These are phyloP conservation scores for Candida lessepsii DNA, from an alignment of 805 yeast genomes.

Conservation along the genomic window DNA sequence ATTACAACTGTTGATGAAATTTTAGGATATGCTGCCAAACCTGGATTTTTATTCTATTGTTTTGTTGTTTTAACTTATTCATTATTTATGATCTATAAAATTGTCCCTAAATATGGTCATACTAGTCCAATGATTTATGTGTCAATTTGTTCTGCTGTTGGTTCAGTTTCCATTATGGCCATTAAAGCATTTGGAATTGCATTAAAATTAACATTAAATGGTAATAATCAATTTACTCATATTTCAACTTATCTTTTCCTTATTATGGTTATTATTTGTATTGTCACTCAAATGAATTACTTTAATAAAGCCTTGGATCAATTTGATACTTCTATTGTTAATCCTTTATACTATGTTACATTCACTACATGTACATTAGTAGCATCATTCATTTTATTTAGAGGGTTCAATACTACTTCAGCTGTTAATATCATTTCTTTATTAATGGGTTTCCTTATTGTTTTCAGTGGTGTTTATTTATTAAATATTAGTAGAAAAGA, in stretches of 20 bases:
- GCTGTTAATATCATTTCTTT: slow-evolving; percentile 78
- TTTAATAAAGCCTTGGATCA: slow-evolving; percentile 92
- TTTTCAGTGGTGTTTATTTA: slow-evolving; percentile 83
- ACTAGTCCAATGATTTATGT: slow-evolving; percentile 86
- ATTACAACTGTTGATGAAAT: slow-evolving; percentile 87
- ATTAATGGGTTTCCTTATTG: slow-evolving; percentile 80
- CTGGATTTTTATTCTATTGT: slow-evolving; percentile 70
- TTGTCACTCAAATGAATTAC: slow-evolving; percentile 88
- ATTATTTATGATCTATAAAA: slow-evolving; percentile 73
- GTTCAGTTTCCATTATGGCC: slow-evolving; percentile 86
- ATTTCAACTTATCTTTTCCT: slow-evolving; percentile 81
- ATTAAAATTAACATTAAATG: slow-evolving; percentile 75
- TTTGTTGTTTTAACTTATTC: slow-evolving; percentile 64
- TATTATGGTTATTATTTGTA: slow-evolving; percentile 74
- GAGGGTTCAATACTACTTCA: slow-evolving; percentile 83
- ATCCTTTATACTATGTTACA: slow-evolving; percentile 86
- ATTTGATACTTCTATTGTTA: slow-evolving; percentile 88
- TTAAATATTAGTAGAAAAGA: slow-evolving; percentile 73
- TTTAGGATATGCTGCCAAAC: slow-evolving; percentile 72
- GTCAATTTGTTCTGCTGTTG: slow-evolving; percentile 86
- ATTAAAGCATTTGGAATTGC: slow-evolving; percentile 95
- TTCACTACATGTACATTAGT: slow-evolving; percentile 84
- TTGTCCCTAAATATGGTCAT: slow-evolving; percentile 78
- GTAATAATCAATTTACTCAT: slow-evolving; percentile 86
- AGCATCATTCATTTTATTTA: slow-evolving; percentile 82